Conservation (phyloP, 305 asterid genomes). For the Fraxinus albicans region DNA sequence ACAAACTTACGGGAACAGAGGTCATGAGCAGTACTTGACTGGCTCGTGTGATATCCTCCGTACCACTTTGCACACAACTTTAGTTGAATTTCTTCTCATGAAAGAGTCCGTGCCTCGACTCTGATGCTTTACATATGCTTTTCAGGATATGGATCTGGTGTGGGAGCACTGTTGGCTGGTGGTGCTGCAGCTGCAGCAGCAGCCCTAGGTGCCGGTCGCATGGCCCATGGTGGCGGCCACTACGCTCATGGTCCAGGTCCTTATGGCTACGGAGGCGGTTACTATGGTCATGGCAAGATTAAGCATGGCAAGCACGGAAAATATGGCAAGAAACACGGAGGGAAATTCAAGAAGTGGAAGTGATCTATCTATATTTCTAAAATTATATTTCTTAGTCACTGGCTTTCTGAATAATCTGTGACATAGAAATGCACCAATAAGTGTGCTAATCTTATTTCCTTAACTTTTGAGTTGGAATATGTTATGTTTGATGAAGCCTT, state of each 20-base stretch:
- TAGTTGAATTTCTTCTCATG: neutral
- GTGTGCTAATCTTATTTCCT: neutral
- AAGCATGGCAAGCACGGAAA: conserved; percentile 31
- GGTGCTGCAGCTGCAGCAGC: conserved; percentile 59
- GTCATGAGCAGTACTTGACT: neutral
- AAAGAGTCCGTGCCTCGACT: neutral
- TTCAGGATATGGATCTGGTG: conserved; percentile 40
- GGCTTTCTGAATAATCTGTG: neutral
- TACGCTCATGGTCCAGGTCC: conserved; percentile 22
- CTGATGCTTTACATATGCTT: neutral
- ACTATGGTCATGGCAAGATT: conserved; percentile 34
- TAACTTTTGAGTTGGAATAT: neutral
- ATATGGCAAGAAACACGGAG: conserved; percentile 29
- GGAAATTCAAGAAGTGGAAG: conserved; percentile 60
- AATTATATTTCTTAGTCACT: neutral
- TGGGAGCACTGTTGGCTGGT: conserved; percentile 40
- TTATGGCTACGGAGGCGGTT: conserved; percentile 17
- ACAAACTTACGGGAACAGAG: neutral
- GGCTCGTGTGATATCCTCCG: neutral
- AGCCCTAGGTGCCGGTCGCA: conserved; percentile 27
- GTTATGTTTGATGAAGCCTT: neutral
- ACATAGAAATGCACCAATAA: neutral
- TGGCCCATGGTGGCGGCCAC: conserved; percentile 18
- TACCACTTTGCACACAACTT: neutral
- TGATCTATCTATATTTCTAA: conserved; percentile 8